phyloP scores from a whole-genome alignment of 306 rosid genomes.

The Sicyos baderoa region DNA sequence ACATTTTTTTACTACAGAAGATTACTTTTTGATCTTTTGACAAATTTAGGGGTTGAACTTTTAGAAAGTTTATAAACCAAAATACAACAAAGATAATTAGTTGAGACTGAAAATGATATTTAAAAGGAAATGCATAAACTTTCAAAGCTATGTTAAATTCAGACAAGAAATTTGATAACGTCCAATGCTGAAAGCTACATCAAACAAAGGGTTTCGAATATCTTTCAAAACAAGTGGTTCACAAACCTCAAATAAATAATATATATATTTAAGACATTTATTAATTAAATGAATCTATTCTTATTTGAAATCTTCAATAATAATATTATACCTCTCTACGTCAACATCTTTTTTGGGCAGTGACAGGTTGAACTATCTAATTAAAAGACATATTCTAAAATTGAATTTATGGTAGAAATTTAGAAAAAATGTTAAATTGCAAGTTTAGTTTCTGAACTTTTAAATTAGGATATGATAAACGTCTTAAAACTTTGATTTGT shows the following conservation, averaged over 20 bases:
- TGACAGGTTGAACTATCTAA: not conserved
- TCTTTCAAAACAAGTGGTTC: conserved; percentile 14
- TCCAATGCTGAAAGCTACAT: not conserved
- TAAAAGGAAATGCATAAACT: not conserved
- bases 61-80: no score
- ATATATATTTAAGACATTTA: not conserved
- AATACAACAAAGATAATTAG: no score
- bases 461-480: no score
- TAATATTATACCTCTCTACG: not conserved
- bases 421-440: not conserved
- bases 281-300: not conserved
- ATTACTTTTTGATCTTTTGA: no score
- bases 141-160: not conserved
- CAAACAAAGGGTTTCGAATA: not conserved
- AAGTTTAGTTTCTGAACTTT: no score
- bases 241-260: not conserved
- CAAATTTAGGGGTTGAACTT: no score
- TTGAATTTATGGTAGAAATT: not conserved
- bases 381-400: not conserved
- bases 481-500: no score
- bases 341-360: not conserved
- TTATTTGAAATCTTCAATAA: not conserved
- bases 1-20: no score
- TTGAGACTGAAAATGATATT: not conserved
- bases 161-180: not conserved